Evolutionary conservation across 139 green algal species (phyloP).

Genomic region (Trebouxia sp.): DNA sequence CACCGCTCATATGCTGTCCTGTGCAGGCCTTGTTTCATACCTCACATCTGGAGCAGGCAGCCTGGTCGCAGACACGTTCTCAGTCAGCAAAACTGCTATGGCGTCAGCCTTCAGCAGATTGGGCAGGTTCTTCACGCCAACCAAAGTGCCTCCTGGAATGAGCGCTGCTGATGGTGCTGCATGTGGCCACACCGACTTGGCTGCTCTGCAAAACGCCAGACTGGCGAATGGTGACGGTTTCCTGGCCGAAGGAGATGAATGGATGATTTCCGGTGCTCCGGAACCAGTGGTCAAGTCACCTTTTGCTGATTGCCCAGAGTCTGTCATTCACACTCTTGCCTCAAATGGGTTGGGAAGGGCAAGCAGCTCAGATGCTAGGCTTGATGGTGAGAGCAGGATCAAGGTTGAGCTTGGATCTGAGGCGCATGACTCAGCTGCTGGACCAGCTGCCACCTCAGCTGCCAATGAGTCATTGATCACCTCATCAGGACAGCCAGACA

Average conservation of each 20-base stretch:
- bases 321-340: too few species aligned
- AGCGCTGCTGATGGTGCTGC: not conserved
- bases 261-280: not conserved
- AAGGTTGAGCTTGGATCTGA: not conserved
- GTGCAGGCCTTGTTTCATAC: not conserved
- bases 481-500: not conserved
- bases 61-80: not conserved
- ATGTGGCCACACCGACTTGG: not conserved
- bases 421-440: not conserved
- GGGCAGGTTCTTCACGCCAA: not conserved
- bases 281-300: too few species aligned
- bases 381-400: not conserved
- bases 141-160: not conserved
- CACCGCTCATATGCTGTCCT: not conserved
- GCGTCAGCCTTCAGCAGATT: not conserved
- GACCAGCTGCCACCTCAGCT: not conserved
- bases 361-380: not conserved
- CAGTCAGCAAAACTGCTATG: constrained; percentile 5
- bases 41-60: not conserved
- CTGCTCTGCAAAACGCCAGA: not conserved
- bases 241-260: not conserved
- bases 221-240: not conserved
- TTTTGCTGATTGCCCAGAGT: too few species aligned
- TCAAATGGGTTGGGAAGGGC: too few species aligned
- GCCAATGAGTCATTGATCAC: not conserved